Evolutionary conservation across 1,284 basidiomycete genomes (phyloP).

Genomic region (Schizopora paradoxa): DNA sequence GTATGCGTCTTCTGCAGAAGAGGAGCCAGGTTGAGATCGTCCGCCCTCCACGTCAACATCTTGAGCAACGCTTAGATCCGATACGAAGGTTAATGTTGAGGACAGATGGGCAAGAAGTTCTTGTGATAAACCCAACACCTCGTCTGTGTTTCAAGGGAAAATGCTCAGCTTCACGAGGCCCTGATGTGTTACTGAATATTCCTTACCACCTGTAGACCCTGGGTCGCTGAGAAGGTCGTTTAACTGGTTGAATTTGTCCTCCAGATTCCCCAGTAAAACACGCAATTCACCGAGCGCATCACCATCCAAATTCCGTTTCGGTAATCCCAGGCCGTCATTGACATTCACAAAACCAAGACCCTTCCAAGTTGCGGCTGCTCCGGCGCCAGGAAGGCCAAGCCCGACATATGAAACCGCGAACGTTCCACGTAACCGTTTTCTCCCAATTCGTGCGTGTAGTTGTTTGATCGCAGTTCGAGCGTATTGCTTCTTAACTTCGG

Average conservation of each 20-base stretch:
- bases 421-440: constrained; percentile 58
- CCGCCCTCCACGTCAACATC: constrained; percentile 76
- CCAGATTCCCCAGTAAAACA: constrained; percentile 40
- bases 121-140: constrained; percentile 24
- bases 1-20: constrained; percentile 45
- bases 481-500: constrained; percentile 61
- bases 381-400: constrained; percentile 66
- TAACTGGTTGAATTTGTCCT: constrained; percentile 41
- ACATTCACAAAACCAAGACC: constrained; percentile 72
- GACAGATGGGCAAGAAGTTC: constrained; percentile 49
- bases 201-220: constrained; percentile 11
- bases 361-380: constrained; percentile 64
- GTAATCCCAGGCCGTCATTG: constrained; percentile 42
- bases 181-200: not conserved
- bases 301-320: constrained; percentile 43
- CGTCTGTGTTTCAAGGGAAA: constrained; percentile 7
- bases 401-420: constrained; percentile 64
- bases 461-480: constrained; percentile 32
- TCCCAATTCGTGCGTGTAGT: constrained; percentile 27
- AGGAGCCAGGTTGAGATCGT: constrained; percentile 36
- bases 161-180: not conserved
- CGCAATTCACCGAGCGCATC: constrained; percentile 52
- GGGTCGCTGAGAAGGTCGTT: constrained; percentile 30
- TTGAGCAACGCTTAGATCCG: constrained; percentile 68
- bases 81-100: constrained; percentile 49